These are phyloP conservation scores for Megacollybia platyphylla DNA, from an alignment of 1,284 basidiomycete species.

Conservation along the genomic window DNA sequence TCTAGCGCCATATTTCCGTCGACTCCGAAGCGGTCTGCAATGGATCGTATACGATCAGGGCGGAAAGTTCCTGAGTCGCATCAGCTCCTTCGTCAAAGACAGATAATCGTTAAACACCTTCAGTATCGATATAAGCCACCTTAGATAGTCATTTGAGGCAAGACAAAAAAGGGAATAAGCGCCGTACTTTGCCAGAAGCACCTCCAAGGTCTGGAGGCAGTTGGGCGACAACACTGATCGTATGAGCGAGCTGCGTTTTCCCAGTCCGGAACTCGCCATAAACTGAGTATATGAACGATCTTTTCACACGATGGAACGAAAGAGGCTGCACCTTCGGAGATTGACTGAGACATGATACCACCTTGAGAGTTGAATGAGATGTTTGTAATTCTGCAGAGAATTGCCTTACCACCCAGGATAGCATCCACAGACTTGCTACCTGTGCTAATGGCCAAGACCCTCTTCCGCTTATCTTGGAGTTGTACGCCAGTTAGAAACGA, in stretches of 20 bases:
- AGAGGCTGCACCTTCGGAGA: slow-evolving; percentile 61
- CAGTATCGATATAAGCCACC: slow-evolving; percentile 91
- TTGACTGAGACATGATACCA: slow-evolving; percentile 81
- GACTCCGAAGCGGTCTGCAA: slow-evolving; percentile 86
- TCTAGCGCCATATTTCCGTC: slow-evolving; percentile 79
- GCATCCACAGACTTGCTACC: slow-evolving; percentile 86
- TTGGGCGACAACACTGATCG: slow-evolving; percentile 82
- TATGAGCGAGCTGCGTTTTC: slow-evolving; percentile 89
- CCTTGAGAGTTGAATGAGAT: slow-evolving; percentile 26
- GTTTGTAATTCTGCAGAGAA: neutral
- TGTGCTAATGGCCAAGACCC: slow-evolving; percentile 71
- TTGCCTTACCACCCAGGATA: slow-evolving; percentile 64
- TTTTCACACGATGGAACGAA: neutral
- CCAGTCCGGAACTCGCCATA: slow-evolving; percentile 78
- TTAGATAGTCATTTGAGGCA: slow-evolving; percentile 13
- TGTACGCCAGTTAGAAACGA: slow-evolving; percentile 86
- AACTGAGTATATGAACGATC: slow-evolving; percentile 18
- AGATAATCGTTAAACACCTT: slow-evolving; percentile 33
- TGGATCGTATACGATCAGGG: slow-evolving; percentile 79
- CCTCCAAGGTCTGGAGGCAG: slow-evolving; percentile 84
- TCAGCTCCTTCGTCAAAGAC: neutral
- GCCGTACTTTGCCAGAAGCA: slow-evolving; percentile 68
- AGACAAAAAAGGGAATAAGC: slow-evolving; percentile 5
- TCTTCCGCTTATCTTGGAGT: slow-evolving; percentile 72
- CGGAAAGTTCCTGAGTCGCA: slow-evolving; percentile 68